phyloP scores from a whole-genome alignment of 768 basidiomycete genomes.

The Lactifluus hygrophoroides region DNA sequence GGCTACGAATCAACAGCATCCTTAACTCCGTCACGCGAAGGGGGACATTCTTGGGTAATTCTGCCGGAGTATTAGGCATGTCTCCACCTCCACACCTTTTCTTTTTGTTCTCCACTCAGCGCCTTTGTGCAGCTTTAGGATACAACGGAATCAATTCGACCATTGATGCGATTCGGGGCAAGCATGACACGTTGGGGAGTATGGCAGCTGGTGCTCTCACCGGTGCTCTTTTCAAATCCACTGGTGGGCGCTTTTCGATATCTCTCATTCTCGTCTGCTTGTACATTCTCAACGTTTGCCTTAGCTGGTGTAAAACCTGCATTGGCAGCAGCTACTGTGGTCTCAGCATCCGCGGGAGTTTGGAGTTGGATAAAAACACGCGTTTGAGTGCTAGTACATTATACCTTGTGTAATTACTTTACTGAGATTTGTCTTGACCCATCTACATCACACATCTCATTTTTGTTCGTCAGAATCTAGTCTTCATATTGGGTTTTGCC shows the following conservation, averaged over 20 bases:
- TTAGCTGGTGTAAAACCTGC: conserved; percentile 89
- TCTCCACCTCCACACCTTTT: conserved; percentile 28
- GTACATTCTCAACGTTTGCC: conserved; percentile 23
- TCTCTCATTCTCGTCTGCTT: conserved; percentile 26
- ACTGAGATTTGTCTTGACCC: conserved; percentile 20
- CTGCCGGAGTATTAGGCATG: conserved; percentile 95
- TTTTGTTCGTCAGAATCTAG: conserved; percentile 16
- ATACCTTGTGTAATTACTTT: conserved; percentile 37
- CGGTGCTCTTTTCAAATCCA: conserved; percentile 87
- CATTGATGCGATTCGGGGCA: conserved; percentile 80
- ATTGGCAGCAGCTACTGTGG: conserved; percentile 78
- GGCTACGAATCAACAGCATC: conserved; percentile 92
- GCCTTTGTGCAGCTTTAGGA: conserved; percentile 61
- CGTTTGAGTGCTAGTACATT: conserved; percentile 55
- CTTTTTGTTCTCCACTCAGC: conserved; percentile 34
- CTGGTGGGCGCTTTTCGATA: conserved; percentile 52
- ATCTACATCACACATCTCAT: conserved; percentile 14
- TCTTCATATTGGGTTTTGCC: background rate
- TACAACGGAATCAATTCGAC: conserved; percentile 97
- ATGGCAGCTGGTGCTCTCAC: conserved; percentile 89
- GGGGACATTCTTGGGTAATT: conserved; percentile 97
- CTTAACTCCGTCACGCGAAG: conserved; percentile 94
- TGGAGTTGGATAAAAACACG: conserved; percentile 95
- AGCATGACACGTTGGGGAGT: conserved; percentile 86
- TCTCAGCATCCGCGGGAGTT: conserved; percentile 81